phyloP scores from a whole-genome alignment of 768 basidiomycete genomes.

The Phylloporus sp. region DNA sequence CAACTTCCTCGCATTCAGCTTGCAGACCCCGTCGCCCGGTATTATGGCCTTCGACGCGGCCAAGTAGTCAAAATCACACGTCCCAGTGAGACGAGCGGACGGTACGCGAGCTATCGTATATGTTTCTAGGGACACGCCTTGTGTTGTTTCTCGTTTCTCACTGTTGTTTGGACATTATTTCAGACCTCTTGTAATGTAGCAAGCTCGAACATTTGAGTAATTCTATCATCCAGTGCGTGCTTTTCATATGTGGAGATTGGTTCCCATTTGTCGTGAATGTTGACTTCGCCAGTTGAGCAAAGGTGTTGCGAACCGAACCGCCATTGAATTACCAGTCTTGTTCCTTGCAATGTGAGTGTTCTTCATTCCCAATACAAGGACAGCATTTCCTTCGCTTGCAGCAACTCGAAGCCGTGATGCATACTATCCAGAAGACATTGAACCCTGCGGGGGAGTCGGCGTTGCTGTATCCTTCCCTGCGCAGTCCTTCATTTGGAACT shows the following conservation, averaged over 20 bases:
- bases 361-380: too few species aligned
- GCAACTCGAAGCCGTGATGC: neutral
- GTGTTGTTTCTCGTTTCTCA: constrained; percentile 1
- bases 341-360: neutral
- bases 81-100: constrained; percentile 93
- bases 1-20: constrained; percentile 96
- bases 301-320: neutral
- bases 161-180: constrained; percentile 1
- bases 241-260: neutral
- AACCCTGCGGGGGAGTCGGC: neutral
- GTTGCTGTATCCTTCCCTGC: neutral
- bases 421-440: neutral
- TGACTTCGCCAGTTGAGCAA: neutral
- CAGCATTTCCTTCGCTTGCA: neutral
- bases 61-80: constrained; percentile 98
- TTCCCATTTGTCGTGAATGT: neutral
- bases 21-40: constrained; percentile 95
- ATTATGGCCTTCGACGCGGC: constrained; percentile 92
- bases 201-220: constrained; percentile 5
- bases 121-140: constrained; percentile 53
- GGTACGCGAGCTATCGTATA: constrained; percentile 89
- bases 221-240: constrained; percentile 1
- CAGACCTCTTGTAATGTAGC: constrained; percentile 15
- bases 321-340: neutral
- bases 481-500: neutral